Evolutionary conservation across 2,329 filamentous ascomycete species (phyloP).

Genomic region (Ceratocystis huliohia): DNA sequence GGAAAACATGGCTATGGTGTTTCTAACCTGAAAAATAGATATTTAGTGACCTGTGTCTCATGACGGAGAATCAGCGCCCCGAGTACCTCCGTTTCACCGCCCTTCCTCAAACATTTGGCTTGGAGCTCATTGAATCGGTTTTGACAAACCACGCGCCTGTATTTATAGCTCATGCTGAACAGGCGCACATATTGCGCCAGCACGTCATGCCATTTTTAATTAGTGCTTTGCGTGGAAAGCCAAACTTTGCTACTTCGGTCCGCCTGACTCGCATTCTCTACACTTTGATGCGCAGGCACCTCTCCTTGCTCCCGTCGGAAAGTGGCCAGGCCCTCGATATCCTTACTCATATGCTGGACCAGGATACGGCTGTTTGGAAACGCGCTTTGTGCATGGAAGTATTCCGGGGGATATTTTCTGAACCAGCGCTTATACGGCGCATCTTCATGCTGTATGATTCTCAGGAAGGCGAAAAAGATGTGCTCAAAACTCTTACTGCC

Average conservation of each 20-base stretch:
- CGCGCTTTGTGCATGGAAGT: slow-evolving; percentile 83
- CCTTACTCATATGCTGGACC: slow-evolving; percentile 75
- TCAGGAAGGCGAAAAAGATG: slow-evolving; percentile 55
- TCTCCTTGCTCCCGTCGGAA: slow-evolving; percentile 61
- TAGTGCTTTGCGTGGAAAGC: slow-evolving; percentile 61
- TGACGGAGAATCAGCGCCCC: slow-evolving; percentile 72
- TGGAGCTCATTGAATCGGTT: slow-evolving; percentile 86
- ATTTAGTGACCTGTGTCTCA: slow-evolving; percentile 77
- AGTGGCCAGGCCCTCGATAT: slow-evolving; percentile 72
- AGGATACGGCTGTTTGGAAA: slow-evolving; percentile 76
- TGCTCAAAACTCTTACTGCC: slow-evolving; percentile 71
- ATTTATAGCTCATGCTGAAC: slow-evolving; percentile 66
- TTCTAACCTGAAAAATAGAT: slow-evolving; percentile 37
- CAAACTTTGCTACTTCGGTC: slow-evolving; percentile 70
- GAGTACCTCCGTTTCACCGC: slow-evolving; percentile 69
- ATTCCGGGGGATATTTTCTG: slow-evolving; percentile 71
- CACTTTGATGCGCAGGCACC: slow-evolving; percentile 64
- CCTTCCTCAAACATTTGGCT: slow-evolving; percentile 67
- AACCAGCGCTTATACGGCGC: slow-evolving; percentile 62
- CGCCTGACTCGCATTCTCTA: slow-evolving; percentile 73
- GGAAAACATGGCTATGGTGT: not conserved
- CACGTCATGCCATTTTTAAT: slow-evolving; percentile 75
- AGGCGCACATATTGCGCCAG: slow-evolving; percentile 62
- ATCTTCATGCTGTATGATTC: slow-evolving; percentile 74
- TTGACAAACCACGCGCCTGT: slow-evolving; percentile 73